Conservation (phyloP, 192 early-diverging fungal genomes). For the Entrophospora sp. region DNA sequence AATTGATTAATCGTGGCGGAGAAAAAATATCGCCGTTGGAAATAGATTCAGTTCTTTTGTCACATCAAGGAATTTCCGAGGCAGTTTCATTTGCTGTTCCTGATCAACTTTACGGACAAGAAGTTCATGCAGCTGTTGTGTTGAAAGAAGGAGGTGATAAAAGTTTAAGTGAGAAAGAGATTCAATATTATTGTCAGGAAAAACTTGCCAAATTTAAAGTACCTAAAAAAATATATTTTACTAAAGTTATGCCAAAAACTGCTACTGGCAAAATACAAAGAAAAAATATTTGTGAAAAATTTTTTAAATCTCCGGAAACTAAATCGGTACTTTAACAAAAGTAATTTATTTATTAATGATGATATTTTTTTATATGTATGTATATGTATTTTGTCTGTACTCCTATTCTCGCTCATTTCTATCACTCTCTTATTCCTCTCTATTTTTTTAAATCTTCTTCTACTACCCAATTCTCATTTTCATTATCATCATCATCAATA, state of each 20-base stretch:
- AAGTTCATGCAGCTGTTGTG: constrained; percentile 68
- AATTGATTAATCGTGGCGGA: constrained; percentile 84
- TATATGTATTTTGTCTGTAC: too few relatives aligned
- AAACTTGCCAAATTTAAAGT: constrained; percentile 64
- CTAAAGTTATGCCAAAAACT: constrained; percentile 55
- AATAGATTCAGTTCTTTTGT: constrained; percentile 62
- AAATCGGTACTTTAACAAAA: too few relatives aligned
- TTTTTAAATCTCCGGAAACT: constrained; percentile 30
- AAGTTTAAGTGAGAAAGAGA: constrained; percentile 41
- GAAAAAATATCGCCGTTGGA: constrained; percentile 89
- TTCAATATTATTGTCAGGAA: constrained; percentile 39
- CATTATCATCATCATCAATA: too few relatives aligned
- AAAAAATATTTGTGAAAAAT: constrained; percentile 48
- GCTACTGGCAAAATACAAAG: constrained; percentile 71
- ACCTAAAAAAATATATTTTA: constrained; percentile 62
- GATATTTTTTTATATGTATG: too few relatives aligned
- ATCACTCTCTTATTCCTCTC: too few relatives aligned
- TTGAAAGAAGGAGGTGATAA: constrained; percentile 27
- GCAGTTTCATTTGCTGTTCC: constrained; percentile 70
- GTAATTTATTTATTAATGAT: too few relatives aligned
- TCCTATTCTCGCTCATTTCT: too few relatives aligned
- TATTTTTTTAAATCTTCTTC: too few relatives aligned
- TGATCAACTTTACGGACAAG: constrained; percentile 74
- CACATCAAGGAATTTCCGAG: constrained; percentile 60
- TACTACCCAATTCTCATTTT: too few relatives aligned